Conservation (phyloP, 2,329 filamentous ascomycete genomes). For the Alternaria triticimaculans region DNA sequence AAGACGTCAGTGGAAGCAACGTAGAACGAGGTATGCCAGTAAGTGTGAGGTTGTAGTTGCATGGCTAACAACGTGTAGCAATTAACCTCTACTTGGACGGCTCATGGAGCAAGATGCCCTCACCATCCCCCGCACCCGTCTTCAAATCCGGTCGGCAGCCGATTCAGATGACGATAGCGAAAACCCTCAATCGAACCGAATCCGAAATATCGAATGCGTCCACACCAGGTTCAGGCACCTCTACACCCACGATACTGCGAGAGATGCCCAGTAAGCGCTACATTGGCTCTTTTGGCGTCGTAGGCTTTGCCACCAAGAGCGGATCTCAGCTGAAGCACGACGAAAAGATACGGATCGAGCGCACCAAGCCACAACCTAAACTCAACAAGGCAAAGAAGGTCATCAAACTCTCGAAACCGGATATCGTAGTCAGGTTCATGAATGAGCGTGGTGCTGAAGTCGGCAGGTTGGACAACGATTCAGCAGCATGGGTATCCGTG, state of each 20-base stretch:
- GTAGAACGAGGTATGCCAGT: conserved; percentile 57
- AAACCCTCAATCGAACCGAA: conserved; percentile 33
- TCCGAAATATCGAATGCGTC: conserved; percentile 32
- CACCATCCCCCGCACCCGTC: conserved; percentile 16
- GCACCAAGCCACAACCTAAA: conserved; percentile 73
- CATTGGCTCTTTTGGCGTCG: conserved; percentile 88
- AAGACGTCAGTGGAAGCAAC: conserved; percentile 58
- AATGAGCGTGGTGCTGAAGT: conserved; percentile 80
- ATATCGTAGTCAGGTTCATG: conserved; percentile 91
- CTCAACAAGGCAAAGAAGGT: conserved; percentile 48
- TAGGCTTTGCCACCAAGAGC: conserved; percentile 89
- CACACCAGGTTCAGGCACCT: conserved; percentile 28
- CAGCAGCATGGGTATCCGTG: conserved; percentile 88
- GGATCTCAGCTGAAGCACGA: conserved; percentile 78
- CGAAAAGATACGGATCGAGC: conserved; percentile 84
- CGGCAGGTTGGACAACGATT: conserved; percentile 84
- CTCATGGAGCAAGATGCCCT: conserved; percentile 59
- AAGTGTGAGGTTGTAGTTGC: background rate
- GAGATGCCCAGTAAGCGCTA: conserved; percentile 71
- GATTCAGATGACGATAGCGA: conserved; percentile 33
- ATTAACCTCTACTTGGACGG: conserved; percentile 71
- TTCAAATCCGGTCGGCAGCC: conserved; percentile 24
- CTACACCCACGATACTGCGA: conserved; percentile 30
- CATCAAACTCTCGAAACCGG: conserved; percentile 70
- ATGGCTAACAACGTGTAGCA: conserved; percentile 47